phyloP scores from a whole-genome alignment of 179 eudicot species.

The Beta macrorhiza region DNA sequence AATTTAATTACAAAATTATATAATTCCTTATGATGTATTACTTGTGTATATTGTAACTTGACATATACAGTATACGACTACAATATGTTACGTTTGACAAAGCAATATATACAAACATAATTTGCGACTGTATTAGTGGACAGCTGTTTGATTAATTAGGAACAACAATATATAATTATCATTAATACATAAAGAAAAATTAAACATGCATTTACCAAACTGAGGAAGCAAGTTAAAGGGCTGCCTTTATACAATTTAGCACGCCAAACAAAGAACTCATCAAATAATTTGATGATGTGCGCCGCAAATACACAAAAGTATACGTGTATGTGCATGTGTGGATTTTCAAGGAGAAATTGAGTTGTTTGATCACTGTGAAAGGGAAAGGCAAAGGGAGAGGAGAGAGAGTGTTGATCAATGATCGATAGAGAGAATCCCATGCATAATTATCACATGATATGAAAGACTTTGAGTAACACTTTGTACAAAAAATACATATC shows the following conservation, averaged over 20 bases:
- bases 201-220: not conserved
- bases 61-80: too few relatives aligned
- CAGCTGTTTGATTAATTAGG: too few relatives aligned
- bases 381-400: too few relatives aligned
- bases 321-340: constrained; percentile 23
- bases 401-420: too few relatives aligned
- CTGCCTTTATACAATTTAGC: constrained; percentile 14
- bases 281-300: not conserved
- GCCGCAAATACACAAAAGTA: constrained; percentile 18
- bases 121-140: too few relatives aligned
- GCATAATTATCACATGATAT: constrained; percentile 14
- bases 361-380: not conserved
- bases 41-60: too few relatives aligned
- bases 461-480: not conserved
- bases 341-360: not conserved
- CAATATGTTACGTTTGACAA: too few relatives aligned
- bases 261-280: constrained; percentile 14
- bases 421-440: not conserved
- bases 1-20: too few relatives aligned
- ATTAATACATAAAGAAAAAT: too few relatives aligned
- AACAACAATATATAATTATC: too few relatives aligned
- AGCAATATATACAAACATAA: too few relatives aligned
- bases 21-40: too few relatives aligned
- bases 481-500: not conserved
- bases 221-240: constrained; percentile 14